Evolutionary conservation across 495 filamentous ascomycete genomes (phyloP).

Genomic region (Aspergillus saccharolyticus): DNA sequence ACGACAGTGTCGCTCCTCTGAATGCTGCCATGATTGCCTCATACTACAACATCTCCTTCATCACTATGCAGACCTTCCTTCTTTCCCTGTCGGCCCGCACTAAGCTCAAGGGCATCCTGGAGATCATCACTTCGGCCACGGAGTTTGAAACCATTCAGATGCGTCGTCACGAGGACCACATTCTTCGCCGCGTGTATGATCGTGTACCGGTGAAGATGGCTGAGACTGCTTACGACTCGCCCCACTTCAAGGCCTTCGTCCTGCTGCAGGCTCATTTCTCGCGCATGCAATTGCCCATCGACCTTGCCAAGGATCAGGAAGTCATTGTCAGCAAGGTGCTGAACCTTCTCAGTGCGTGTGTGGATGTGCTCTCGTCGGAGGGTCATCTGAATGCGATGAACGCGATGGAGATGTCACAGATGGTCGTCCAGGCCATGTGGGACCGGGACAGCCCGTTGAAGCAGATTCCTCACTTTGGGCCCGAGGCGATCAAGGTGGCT

Average conservation of each 20-base stretch:
- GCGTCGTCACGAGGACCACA: slow-evolving; percentile 82
- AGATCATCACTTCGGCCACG: slow-evolving; percentile 94
- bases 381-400: slow-evolving; percentile 95
- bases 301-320: slow-evolving; percentile 96
- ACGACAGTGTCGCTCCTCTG: slow-evolving; percentile 81
- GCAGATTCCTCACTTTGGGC: slow-evolving; percentile 93
- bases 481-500: slow-evolving; percentile 76
- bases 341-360: slow-evolving; percentile 82
- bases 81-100: slow-evolving; percentile 84
- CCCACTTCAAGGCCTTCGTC: slow-evolving; percentile 97
- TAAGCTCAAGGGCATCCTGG: slow-evolving; percentile 91
- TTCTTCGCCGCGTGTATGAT: slow-evolving; percentile 90
- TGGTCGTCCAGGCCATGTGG: slow-evolving; percentile 99
- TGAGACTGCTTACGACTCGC: slow-evolving; percentile 77
- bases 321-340: slow-evolving; percentile 79
- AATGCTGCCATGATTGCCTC: slow-evolving; percentile 97
- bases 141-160: slow-evolving; percentile 97
- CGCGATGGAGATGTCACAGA: slow-evolving; percentile 99
- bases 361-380: slow-evolving; percentile 93
- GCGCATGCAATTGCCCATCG: slow-evolving; percentile 88
- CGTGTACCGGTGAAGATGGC: slow-evolving; percentile 93
- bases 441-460: slow-evolving; percentile 94
- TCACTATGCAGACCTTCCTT: slow-evolving; percentile 99
- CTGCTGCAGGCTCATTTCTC: slow-evolving; percentile 97
- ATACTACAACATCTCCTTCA: slow-evolving; percentile 98